Conservation (phyloP, 1,139 yeast species). For the Keqinozyma sinolaborantium region DNA sequence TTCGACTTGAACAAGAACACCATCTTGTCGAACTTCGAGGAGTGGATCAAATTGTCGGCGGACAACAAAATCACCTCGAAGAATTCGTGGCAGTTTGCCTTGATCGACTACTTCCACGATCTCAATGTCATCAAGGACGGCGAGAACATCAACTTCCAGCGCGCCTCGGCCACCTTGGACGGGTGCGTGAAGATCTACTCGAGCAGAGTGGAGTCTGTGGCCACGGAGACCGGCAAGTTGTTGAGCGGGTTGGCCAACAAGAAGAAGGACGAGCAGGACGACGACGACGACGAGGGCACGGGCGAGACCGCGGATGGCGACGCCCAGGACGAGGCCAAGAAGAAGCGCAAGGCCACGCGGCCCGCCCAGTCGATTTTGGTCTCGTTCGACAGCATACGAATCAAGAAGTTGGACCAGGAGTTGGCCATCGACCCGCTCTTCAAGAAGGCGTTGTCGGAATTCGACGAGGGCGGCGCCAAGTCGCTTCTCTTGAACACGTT, state of each 20-base stretch:
- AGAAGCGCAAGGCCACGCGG: slow-evolving; percentile 30
- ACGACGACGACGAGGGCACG: slow-evolving; percentile 14
- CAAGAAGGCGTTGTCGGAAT: slow-evolving; percentile 84
- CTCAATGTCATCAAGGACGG: slow-evolving; percentile 44
- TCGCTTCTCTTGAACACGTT: slow-evolving; percentile 75
- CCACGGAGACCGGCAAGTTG: slow-evolving; percentile 83
- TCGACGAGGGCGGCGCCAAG: slow-evolving; percentile 94
- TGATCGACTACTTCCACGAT: slow-evolving; percentile 77
- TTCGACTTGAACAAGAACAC: slow-evolving; percentile 45
- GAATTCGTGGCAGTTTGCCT: slow-evolving; percentile 71
- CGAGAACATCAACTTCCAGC: slow-evolving; percentile 39
- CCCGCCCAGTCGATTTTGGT: slow-evolving; percentile 44
- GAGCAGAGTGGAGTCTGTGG: slow-evolving; percentile 83
- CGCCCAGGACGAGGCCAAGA: slow-evolving; percentile 17
- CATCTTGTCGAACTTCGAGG: slow-evolving; percentile 67
- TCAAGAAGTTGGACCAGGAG: slow-evolving; percentile 74
- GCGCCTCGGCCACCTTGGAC: slow-evolving; percentile 36
- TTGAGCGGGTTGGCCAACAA: slow-evolving; percentile 64
- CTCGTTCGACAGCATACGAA: slow-evolving; percentile 56
- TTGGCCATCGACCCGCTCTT: slow-evolving; percentile 83
- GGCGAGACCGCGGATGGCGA: slow-evolving; percentile 12
- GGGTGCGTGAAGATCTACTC: slow-evolving; percentile 41
- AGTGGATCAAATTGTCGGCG: slow-evolving; percentile 87
- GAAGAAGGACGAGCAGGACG: slow-evolving; percentile 14
- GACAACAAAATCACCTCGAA: slow-evolving; percentile 73